These are phyloP conservation scores for Alternaria panax DNA, from an alignment of 2,329 filamentous ascomycete species.

Conservation along the genomic window DNA sequence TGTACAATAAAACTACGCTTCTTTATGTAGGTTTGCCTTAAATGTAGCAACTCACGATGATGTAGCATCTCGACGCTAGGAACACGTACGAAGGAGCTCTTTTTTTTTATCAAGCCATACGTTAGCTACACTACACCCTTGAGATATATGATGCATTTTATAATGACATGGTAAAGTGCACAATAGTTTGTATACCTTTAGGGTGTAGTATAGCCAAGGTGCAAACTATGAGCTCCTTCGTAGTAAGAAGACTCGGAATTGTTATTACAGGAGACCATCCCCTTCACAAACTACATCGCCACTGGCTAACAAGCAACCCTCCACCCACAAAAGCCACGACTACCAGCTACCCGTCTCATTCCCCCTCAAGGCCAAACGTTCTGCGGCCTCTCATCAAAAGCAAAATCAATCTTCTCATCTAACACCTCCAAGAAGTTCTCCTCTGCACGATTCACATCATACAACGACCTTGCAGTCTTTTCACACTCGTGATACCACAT, in stretches of 20 bases:
- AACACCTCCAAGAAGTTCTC: constrained; percentile 35
- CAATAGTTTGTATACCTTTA: too few relatives aligned
- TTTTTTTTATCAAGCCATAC: too few relatives aligned
- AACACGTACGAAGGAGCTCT: too few relatives aligned
- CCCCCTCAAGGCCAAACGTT: constrained; percentile 19
- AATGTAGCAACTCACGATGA: too few relatives aligned
- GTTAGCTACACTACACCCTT: too few relatives aligned
- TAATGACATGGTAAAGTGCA: too few relatives aligned
- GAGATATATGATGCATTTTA: too few relatives aligned
- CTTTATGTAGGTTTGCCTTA: too few relatives aligned
- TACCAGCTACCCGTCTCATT: not conserved
- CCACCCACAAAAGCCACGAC: not conserved
- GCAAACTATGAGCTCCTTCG: too few relatives aligned
- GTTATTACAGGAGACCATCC: not conserved
- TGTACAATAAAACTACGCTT: too few relatives aligned
- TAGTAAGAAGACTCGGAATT: not conserved
- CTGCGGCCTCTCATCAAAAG: constrained; percentile 23
- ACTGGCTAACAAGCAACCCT: not conserved
- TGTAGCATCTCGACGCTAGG: too few relatives aligned
- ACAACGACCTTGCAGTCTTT: constrained; percentile 22
- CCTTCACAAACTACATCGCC: accelerated
- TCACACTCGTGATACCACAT: constrained; percentile 40
- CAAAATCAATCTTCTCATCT: constrained; percentile 37
- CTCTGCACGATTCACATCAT: constrained; percentile 17
- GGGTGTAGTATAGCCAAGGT: too few relatives aligned